These are phyloP conservation scores for Amanita exitialis DNA, from an alignment of 768 basidiomycete species.

Conservation along the genomic window DNA sequence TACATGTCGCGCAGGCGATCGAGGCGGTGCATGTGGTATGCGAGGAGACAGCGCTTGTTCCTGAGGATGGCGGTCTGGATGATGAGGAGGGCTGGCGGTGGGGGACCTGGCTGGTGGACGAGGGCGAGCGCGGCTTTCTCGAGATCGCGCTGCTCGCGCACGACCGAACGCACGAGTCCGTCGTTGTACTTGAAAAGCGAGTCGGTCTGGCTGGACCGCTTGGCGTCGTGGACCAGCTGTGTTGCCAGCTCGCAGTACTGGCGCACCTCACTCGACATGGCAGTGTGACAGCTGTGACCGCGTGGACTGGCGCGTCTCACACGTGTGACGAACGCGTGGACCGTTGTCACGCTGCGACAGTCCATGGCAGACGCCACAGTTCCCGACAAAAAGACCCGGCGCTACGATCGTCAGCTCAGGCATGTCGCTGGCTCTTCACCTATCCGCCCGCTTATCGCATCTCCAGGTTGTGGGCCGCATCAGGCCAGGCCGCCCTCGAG, in stretches of 20 bases:
- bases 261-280: constrained; percentile 38
- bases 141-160: constrained; percentile 88
- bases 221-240: constrained; percentile 79
- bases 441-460: neutral
- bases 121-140: constrained; percentile 43
- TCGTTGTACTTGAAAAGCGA: constrained; percentile 90
- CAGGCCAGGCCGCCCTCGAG: constrained; percentile 87
- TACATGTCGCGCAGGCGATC: constrained; percentile 81
- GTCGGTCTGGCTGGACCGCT: constrained; percentile 75
- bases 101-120: constrained; percentile 25
- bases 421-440: constrained; percentile 16
- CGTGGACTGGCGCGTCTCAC: too few species aligned
- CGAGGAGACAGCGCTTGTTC: constrained; percentile 93
- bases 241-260: constrained; percentile 83
- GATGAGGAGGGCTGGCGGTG: constrained; percentile 63
- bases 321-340: constrained; percentile 5
- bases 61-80: constrained; percentile 84
- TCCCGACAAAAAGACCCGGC: constrained; percentile 80
- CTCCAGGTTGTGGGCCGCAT: constrained; percentile 81
- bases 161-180: constrained; percentile 71
- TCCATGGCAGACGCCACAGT: constrained; percentile 37
- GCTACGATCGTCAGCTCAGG: constrained; percentile 95
- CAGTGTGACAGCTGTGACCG: too few species aligned
- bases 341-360: too few species aligned
- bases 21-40: constrained; percentile 83